Evolutionary conservation across 345 rosid genomes (phyloP), one percentile per base, ranked within the genome.

Genomic region (Zanthoxylum bungeanum): DNA sequence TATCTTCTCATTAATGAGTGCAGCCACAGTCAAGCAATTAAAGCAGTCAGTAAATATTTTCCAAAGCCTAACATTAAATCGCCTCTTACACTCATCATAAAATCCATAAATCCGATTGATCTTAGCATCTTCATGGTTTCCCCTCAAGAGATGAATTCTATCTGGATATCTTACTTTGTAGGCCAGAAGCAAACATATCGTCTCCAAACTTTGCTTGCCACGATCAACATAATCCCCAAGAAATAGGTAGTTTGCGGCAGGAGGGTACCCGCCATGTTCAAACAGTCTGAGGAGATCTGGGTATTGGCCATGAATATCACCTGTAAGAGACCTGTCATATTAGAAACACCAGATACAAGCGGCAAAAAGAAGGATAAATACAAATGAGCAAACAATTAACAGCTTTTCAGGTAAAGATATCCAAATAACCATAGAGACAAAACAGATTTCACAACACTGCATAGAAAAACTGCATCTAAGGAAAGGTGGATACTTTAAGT

Each of bases 61-160:
- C 99, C 99, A 91, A 64, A 93, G 97, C 57, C 97, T 79, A 55
- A 93, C 98, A 69, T 96, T 96, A 71, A 96, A 93, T 73, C 99
- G 78, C 77, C 99, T 82, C 77, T 95, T 95, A 78, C 99, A 92
- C 80, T 95, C 99, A n/a, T 95, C 99, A 7, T 93, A 96, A 76
- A 96, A 96, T 2, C 99, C 99, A 71, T 96, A 96, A 70, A 96
- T 84, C 69, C 97, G 74, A 22, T 96, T 96, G 85, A 96, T 93
- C 87, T 93, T 96, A 2, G 99, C 93, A 59, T 96, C 99, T 81
- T 96, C 99, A 33, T 96, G 99, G 88, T 96, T 96, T 72, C 98
- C 99, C 75, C 99, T 84, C 78, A 96, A 80, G 69, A 93, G 97
- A 70, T 47, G 80, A 30, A 96, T 57, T 81, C 76, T 89, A 57